Base-by-base conservation (phyloP, 208 protist species). In the Leptomonas seymouri region DNA sequence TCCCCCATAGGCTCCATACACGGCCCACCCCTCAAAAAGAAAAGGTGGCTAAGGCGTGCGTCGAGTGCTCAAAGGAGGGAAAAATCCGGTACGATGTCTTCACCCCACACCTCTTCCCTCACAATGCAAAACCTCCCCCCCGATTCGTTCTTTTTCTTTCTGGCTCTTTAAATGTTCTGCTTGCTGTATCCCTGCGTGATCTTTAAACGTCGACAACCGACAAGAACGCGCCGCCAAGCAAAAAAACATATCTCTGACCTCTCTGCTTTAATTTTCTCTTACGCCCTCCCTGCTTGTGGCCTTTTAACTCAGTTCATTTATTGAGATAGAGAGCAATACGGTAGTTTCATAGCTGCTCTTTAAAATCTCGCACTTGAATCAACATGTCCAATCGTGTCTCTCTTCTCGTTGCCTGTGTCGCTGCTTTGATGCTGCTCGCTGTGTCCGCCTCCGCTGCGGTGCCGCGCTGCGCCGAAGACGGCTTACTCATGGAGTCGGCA, bases 381-480 rank as follows among this genome's bases (percentile, higher is more conserved):
- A 48, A 16, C 45, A 67, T 67, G 61, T 28, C 61, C 36, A 46
- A 48, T 31, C 46, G 36, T 48, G 16, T 23, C 0, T 67, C 49
- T 20, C 39, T 57, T 30, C 28, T 67, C n/a, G 31, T 36, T 39
- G 61, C 61, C 31, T 46, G 28, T 25, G 46, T 50, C 2, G 56
- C 54, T 55, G 64, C 45, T n/a, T 27, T 39, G 60, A 49, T 60
- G 28, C 58, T 77, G 41, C 36, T 76, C 21, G 50, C 51, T 2
- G 56, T 77, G 1, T n/a, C 60, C 42, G 28, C 23, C 1, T 27
- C 12, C 15, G 68, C 71, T 3, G 45, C 64, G 16, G 25, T 60
- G 56, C 64, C 78, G n/a, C 76, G 58, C 50, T 73, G 79, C 39
- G 63, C 82, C 9, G 59, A 76, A 20, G 61, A 67, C 48, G 48